A percentile compares a stretch with the other conserved stretches of the same genome.
These are phyloP conservation scores for Pseudozyma flocculosa DNA, from an alignment of 1,284 basidiomycete species.

Conservation along the genomic window DNA sequence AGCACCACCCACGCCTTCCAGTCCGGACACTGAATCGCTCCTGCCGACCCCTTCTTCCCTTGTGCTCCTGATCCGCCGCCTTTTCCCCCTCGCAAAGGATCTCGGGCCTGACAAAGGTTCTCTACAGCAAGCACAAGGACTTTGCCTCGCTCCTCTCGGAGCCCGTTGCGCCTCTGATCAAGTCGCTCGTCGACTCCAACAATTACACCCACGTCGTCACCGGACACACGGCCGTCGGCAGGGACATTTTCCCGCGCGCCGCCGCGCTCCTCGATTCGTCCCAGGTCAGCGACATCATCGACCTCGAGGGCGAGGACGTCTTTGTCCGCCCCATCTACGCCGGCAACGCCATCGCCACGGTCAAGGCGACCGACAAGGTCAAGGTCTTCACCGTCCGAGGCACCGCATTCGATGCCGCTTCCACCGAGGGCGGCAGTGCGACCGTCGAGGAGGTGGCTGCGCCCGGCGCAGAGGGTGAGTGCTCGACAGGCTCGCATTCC, in stretches of 20 bases:
- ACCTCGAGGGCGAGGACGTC: constrained; percentile 74
- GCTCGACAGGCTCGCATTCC: background rate
- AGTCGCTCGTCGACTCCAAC: constrained; percentile 61
- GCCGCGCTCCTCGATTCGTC: constrained; percentile 74
- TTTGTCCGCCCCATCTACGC: constrained; percentile 97
- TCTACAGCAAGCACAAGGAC: constrained; percentile 59
- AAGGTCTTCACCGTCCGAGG: constrained; percentile 95
- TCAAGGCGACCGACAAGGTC: constrained; percentile 76
- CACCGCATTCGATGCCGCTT: constrained; percentile 80
- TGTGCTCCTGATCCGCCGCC: too few species aligned
- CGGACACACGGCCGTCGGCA: constrained; percentile 73
- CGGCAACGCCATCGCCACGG: constrained; percentile 93
- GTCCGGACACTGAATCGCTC: background rate
- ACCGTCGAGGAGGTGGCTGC: constrained; percentile 70
- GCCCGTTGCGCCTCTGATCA: constrained; percentile 63
- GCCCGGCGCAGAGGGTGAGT: constrained; percentile 63
- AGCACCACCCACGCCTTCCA: background rate
- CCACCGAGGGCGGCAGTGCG: constrained; percentile 63
- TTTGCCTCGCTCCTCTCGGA: constrained; percentile 60
- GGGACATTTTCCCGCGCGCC: constrained; percentile 78
- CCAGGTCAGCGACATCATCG: constrained; percentile 84
- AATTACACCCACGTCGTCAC: constrained; percentile 80
- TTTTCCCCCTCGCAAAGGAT: constrained; percentile 61
- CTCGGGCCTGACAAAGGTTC: constrained; percentile 61
- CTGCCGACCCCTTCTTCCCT: background rate